phyloP scores from a whole-genome alignment of 805 yeast species.

The Candida easanensis region DNA sequence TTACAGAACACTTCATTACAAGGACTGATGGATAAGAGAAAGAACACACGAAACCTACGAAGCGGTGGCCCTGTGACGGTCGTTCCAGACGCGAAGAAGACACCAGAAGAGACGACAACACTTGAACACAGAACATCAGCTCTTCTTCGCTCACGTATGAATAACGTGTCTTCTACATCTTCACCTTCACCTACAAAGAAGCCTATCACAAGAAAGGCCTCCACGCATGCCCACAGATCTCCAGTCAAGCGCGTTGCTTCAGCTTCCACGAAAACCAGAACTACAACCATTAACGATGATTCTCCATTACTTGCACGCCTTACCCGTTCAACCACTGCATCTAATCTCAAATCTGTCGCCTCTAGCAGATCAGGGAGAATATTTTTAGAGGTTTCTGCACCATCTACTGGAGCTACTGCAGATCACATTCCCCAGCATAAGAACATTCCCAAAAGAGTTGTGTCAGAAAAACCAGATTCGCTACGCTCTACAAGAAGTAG shows the following conservation, averaged over 20 bases:
- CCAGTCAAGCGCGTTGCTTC: slow-evolving; percentile 15
- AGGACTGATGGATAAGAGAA: slow-evolving; percentile 2
- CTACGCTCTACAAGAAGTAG: slow-evolving; percentile 21
- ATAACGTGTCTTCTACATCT: neutral
- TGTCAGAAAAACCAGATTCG: slow-evolving; percentile 14
- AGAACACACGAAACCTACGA: slow-evolving; percentile 1
- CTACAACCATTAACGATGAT: slow-evolving; percentile 9
- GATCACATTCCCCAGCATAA: slow-evolving; percentile 8
- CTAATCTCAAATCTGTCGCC: slow-evolving; percentile 12
- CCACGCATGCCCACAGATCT: slow-evolving; percentile 7
- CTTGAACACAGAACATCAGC: slow-evolving; percentile 10
- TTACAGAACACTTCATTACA: neutral
- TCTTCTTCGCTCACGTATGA: slow-evolving; percentile 4
- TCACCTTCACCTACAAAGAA: slow-evolving; percentile 6
- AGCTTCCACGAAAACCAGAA: neutral
- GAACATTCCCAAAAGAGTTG: slow-evolving; percentile 11
- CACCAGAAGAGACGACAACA: neutral
- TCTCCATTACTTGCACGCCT: slow-evolving; percentile 24
- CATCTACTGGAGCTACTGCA: neutral
- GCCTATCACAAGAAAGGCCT: slow-evolving; percentile 5
- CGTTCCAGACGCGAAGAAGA: neutral
- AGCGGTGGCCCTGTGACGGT: no score
- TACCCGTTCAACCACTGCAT: slow-evolving; percentile 26
- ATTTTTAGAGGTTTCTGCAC: slow-evolving; percentile 5
- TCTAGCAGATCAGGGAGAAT: slow-evolving; percentile 1